A percentile compares a stretch with the other conserved stretches of the same genome.
Conservation (phyloP, 2,329 filamentous ascomycete genomes). For the Cladophialophora yegresii region DNA sequence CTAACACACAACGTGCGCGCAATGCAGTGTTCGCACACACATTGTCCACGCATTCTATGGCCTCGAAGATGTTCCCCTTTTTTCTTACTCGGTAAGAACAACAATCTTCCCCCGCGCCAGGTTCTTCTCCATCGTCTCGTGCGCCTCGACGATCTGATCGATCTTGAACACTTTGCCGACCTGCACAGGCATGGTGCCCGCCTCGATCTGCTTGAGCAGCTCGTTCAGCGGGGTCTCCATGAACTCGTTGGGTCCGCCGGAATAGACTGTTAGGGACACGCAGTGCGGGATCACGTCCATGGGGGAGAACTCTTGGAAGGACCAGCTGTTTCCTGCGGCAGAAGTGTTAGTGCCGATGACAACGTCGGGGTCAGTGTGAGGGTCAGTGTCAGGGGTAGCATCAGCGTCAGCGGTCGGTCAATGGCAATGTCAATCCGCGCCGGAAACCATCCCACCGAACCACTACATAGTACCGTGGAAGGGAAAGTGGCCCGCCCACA, state of each 20-base stretch:
- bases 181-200: conserved; percentile 45
- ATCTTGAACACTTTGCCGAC: conserved; percentile 49
- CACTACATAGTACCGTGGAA: no score
- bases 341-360: neutral
- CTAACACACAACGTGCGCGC: neutral
- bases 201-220: conserved; percentile 44
- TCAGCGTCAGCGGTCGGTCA: neutral
- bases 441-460: neutral
- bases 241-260: conserved; percentile 45
- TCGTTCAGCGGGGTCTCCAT: conserved; percentile 48
- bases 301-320: conserved; percentile 44
- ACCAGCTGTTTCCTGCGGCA: conserved; percentile 43
- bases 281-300: conserved; percentile 48
- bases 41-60: no score
- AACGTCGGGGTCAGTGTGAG: no score
- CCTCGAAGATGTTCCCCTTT: neutral
- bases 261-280: conserved; percentile 48
- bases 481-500: no score
- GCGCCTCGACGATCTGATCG: conserved; percentile 52
- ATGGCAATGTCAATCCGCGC: conserved; percentile 1
- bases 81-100: conserved; percentile 37
- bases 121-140: conserved; percentile 50
- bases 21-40: neutral
- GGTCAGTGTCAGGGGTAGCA: no score
- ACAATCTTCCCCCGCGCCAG: conserved; percentile 51